Evolutionary conservation across 164 flowering plant species (phyloP), one percentile per base, ranked within the genome.

Genomic region (Chimonanthus praecox): DNA sequence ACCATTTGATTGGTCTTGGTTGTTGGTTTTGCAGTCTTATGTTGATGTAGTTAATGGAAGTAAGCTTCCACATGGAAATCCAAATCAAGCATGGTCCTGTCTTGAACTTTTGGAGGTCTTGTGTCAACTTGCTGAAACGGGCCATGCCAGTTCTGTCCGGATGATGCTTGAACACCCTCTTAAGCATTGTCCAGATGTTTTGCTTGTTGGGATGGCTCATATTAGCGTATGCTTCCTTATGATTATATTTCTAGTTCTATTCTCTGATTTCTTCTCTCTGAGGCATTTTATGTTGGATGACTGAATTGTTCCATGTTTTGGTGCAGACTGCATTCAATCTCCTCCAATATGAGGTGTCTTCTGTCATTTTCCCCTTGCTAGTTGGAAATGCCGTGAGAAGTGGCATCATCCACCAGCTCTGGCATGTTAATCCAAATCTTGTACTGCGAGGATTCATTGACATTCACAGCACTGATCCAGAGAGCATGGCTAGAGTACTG

Each of bases 151-250:
- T n/a, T 64, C 82, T 76, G 87, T 92, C 20, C 86, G 87, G 63
- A 79, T 78, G 15, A 77, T 92, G 75, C 89, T 94, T 7, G 88
- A 88, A 68, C 74, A 80, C 80, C 98, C 98, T 71, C 81, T 89
- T 5, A 82, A 87, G 63, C 83, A 86, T 75, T 94, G 90, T 79
- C 96, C 94, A 51, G 95, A 89, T 76, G 58, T 85, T 7, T 81
- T 92, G 83, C 90, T 92, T 71, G 83, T 87, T 75, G 99, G 97
- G 73, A 78, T 96, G 83, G 87, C 98, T n/a, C 86, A 89, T n/a
- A 78, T 88, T 47, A 89, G 83, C 80, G 99, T 96, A 91, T 67
- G 73, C 45, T 33, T 58, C 51, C 2, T 60, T 9, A 7, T 4
- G 20, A 16, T 50, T 44, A 50, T 51, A 43, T 16, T 74, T 77